Conservation (phyloP, 345 rosid genomes). For the Xanthoceras sorbifolium region DNA sequence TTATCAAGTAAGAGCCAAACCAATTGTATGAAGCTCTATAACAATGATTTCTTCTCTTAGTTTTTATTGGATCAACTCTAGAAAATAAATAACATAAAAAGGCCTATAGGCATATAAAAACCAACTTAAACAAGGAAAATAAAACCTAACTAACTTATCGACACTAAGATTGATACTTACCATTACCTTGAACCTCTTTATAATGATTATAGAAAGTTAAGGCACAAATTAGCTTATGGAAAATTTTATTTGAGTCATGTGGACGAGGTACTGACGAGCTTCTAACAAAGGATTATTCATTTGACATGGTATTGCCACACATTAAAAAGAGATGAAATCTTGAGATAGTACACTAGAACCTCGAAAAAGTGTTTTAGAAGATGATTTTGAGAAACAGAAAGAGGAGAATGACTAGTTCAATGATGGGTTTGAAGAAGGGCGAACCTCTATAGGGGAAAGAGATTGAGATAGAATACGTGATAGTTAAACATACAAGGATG, state of each 20-base stretch:
- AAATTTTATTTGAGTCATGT: conserved; percentile 76
- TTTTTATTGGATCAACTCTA: no score
- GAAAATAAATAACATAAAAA: no score
- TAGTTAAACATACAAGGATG: conserved; percentile 70
- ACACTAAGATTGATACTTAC: conserved; percentile 64
- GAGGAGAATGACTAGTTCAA: conserved; percentile 70
- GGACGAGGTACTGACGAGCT: conserved; percentile 91
- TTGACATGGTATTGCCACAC: conserved; percentile 83
- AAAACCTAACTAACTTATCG: no score
- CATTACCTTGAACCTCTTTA: conserved; percentile 81
- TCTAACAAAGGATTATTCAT: conserved; percentile 76
- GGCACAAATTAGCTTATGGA: conserved; percentile 65
- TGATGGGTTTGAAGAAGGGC: conserved; percentile 72
- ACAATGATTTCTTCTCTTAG: no score
- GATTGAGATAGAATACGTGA: conserved; percentile 76
- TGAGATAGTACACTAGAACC: conserved; percentile 75
- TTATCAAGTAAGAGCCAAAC: no score
- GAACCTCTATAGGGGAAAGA: conserved; percentile 74
- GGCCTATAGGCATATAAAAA: no score
- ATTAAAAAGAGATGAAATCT: conserved; percentile 89
- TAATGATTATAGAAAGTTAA: conserved; percentile 80
- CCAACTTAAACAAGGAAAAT: no score
- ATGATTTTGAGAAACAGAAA: conserved; percentile 91
- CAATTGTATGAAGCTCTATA: no score
- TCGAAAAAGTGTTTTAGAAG: conserved; percentile 89